Percentiles rank a stretch among this genome's conserved stretches.
Conservation (phyloP, 2,329 filamentous ascomycete genomes). For the Lachnellula cervina region DNA sequence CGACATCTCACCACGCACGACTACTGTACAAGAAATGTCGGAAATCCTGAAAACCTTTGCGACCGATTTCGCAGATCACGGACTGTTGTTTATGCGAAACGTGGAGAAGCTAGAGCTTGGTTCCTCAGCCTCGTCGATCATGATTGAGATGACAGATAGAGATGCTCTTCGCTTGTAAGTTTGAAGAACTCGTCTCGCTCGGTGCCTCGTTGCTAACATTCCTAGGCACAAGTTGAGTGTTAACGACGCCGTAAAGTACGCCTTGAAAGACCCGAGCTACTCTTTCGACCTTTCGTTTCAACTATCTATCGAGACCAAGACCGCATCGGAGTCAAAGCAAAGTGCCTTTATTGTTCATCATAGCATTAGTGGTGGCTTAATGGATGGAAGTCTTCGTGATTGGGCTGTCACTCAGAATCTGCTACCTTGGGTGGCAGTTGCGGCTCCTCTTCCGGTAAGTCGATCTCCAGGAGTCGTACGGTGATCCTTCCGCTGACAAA, state of each 20-base stretch:
- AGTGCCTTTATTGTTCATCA: constrained; percentile 30
- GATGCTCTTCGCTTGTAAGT: constrained; percentile 19
- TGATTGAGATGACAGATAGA: constrained; percentile 13
- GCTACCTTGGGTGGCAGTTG: constrained; percentile 34
- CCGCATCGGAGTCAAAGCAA: neutral
- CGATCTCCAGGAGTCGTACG: neutral
- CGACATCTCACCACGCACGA: constrained; percentile 26
- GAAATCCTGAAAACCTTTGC: constrained; percentile 27
- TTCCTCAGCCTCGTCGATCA: constrained; percentile 7
- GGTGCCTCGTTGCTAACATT: neutral
- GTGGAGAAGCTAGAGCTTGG: constrained; percentile 22
- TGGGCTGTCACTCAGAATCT: constrained; percentile 30
- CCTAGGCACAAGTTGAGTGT: constrained; percentile 18
- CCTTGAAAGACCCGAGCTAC: constrained; percentile 4
- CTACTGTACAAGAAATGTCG: constrained; percentile 24
- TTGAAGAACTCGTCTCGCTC: neutral
- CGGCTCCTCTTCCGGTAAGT: constrained; percentile 25
- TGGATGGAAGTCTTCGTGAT: constrained; percentile 17
- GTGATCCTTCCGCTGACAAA: neutral
- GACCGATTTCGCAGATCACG: constrained; percentile 26
- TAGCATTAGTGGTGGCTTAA: constrained; percentile 19
- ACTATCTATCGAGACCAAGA: constrained; percentile 6
- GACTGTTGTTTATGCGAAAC: constrained; percentile 32
- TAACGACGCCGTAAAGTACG: constrained; percentile 15
- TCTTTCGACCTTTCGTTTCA: constrained; percentile 21